Conservation (phyloP, 208 protist genomes). For the Blechomonas ayalai region DNA sequence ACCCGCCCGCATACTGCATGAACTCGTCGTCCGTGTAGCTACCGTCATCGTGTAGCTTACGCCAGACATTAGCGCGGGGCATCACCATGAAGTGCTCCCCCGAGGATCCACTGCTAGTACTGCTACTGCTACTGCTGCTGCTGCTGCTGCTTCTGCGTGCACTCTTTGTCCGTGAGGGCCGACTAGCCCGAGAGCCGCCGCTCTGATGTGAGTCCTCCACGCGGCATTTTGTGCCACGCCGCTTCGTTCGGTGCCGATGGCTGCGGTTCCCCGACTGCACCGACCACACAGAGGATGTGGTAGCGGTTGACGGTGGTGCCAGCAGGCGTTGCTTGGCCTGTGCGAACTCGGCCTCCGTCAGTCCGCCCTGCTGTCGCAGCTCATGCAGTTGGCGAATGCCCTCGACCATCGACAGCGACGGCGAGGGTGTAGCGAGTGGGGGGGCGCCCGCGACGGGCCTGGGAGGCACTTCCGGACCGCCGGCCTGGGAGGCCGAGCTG, state of each 20-base stretch:
- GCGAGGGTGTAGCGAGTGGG: not conserved
- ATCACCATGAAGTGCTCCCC: conserved; percentile 53
- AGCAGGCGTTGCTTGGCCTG: conserved; percentile 73
- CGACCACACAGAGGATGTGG: conserved; percentile 5
- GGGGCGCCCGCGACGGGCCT: too few species aligned
- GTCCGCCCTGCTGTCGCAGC: conserved; percentile 49
- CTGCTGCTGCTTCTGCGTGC: conserved; percentile 5
- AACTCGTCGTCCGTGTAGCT: conserved; percentile 1
- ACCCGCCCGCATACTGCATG: not conserved
- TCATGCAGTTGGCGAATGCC: conserved; percentile 61
- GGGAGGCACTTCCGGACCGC: too few species aligned
- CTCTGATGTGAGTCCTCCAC: conserved; percentile 2
- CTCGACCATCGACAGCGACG: conserved; percentile 47
- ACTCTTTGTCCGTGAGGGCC: conserved; percentile 2
- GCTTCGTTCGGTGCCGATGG: too few species aligned
- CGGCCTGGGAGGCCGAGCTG: too few species aligned
- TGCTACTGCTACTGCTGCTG: conserved; percentile 14
- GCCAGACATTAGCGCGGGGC: conserved; percentile 64
- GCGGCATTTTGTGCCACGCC: not conserved
- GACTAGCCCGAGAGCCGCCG: conserved; percentile 1
- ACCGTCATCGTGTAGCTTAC: conserved; percentile 19
- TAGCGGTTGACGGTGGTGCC: conserved; percentile 11
- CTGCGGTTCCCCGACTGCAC: too few species aligned
- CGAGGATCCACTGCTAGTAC: conserved; percentile 20
- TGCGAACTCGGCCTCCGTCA: conserved; percentile 66